phyloP scores from a whole-genome alignment of 2,329 filamentous ascomycete genomes.

The Apiospora hydei region DNA sequence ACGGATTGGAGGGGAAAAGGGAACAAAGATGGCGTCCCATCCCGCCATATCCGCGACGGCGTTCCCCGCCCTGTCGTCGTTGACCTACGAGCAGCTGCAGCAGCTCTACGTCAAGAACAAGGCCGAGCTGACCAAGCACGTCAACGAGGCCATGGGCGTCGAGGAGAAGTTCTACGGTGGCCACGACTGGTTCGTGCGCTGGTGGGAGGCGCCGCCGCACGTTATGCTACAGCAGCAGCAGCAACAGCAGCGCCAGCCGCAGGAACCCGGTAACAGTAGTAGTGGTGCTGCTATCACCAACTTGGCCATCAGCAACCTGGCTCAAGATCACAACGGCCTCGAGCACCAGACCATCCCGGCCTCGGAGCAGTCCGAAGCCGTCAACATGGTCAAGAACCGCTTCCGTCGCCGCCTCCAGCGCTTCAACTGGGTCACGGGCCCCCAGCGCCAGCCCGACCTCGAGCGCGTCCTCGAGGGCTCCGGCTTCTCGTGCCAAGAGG shows the following conservation, averaged over 20 bases:
- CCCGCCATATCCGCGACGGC: neutral
- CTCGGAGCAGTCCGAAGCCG: constrained; percentile 22
- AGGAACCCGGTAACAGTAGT: neutral
- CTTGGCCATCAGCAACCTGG: constrained; percentile 13
- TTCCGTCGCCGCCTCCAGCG: constrained; percentile 25
- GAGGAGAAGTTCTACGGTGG: constrained; percentile 28
- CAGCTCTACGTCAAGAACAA: constrained; percentile 32
- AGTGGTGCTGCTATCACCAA: neutral
- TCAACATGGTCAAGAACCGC: constrained; percentile 27
- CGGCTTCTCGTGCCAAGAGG: constrained; percentile 28
- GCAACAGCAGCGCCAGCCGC: neutral
- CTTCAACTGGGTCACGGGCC: constrained; percentile 33
- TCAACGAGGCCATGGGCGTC: constrained; percentile 30
- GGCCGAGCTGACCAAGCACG: constrained; percentile 33
- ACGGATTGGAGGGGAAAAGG: neutral
- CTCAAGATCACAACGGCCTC: constrained; percentile 29
- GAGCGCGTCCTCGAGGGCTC: constrained; percentile 29
- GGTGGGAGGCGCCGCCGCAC: constrained; percentile 27
- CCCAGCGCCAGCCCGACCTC: constrained; percentile 29
- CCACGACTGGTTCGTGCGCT: constrained; percentile 30
- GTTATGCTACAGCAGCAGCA: neutral
- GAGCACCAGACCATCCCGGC: constrained; percentile 31
- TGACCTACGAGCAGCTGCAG: constrained; percentile 27
- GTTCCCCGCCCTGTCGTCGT: neutral
- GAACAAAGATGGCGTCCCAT: neutral